Conservation (phyloP, 148 eudicot genomes). For the Spergularia marina region DNA sequence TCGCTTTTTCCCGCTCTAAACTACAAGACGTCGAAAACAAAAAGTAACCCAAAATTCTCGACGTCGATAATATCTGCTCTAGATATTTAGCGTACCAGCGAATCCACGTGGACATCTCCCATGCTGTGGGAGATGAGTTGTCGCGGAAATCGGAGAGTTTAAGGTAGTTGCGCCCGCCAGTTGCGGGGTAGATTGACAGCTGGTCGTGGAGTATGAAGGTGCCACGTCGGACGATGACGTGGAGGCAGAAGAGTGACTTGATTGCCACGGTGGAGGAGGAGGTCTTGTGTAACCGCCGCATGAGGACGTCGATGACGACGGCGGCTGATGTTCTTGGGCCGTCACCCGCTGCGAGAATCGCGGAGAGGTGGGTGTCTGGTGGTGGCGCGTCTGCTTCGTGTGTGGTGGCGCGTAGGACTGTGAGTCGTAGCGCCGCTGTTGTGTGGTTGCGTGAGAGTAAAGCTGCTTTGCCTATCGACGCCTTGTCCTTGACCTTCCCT, state of each 20-base stretch:
- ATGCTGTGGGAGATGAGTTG: conserved; percentile 45
- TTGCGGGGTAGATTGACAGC: conserved; percentile 59
- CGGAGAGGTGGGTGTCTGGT: conserved; percentile 41
- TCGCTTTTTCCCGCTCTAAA: conserved; percentile 36
- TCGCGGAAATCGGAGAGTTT: conserved; percentile 75
- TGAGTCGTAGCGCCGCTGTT: conserved; percentile 45
- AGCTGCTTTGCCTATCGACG: conserved; percentile 56
- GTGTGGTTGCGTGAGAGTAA: conserved; percentile 38
- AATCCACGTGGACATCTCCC: conserved; percentile 74
- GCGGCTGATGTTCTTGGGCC: conserved; percentile 57
- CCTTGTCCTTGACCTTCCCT: conserved; percentile 64
- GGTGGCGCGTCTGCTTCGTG: conserved; percentile 54
- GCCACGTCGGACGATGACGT: conserved; percentile 65
- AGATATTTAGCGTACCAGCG: conserved; percentile 69
- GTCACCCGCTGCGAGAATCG: conserved; percentile 59
- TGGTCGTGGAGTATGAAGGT: conserved; percentile 85
- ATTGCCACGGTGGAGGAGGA: conserved; percentile 52
- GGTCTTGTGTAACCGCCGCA: conserved; percentile 67
- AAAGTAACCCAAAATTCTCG: conserved; percentile 56
- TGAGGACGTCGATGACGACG: conserved; percentile 43
- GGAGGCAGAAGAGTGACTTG: conserved; percentile 59
- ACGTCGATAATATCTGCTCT: conserved; percentile 59
- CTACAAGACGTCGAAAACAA: conserved; percentile 44
- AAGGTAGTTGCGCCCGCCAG: conserved; percentile 66
- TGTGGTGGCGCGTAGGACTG: conserved; percentile 64